These are phyloP conservation scores for Kurtzmaniella natalensis DNA, from an alignment of 1,139 yeast species.

Conservation along the genomic window DNA sequence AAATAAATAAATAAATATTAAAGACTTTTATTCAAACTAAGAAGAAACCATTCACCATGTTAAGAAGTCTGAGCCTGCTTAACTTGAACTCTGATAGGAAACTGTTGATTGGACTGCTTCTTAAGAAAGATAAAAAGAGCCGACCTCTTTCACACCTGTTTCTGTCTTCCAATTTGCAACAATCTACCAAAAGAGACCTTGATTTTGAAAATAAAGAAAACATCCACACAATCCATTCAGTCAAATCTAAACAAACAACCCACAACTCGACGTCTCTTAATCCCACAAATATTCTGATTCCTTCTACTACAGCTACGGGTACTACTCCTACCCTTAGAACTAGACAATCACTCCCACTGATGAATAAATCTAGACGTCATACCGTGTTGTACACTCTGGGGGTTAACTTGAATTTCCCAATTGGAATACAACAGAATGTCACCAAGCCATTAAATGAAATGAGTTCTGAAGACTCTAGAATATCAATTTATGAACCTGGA, in stretches of 20 bases:
- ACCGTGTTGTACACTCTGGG: constrained; percentile 2
- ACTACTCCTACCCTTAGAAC: constrained; percentile 1
- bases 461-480: neutral
- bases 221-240: no score
- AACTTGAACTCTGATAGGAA: neutral
- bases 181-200: neutral
- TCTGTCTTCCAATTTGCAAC: neutral
- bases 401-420: neutral
- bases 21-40: no score
- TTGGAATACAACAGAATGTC: neutral
- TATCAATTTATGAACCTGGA: neutral
- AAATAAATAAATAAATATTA: no score
- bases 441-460: neutral
- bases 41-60: neutral
- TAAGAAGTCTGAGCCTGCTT: constrained; percentile 2
- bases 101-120: constrained; percentile 1
- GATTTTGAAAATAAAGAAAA: constrained; percentile 1
- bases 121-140: neutral
- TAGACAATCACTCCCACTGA: neutral
- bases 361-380: neutral
- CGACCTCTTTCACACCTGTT: constrained; percentile 2
- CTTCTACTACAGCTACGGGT: neutral
- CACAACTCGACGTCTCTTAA: no score
- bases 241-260: no score
- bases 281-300: no score